A percentile compares a stretch with the other conserved stretches of the same genome.
These are phyloP conservation scores for Wickerhamomyces bisporus DNA, from an alignment of 805 yeast genomes.

Conservation along the genomic window DNA sequence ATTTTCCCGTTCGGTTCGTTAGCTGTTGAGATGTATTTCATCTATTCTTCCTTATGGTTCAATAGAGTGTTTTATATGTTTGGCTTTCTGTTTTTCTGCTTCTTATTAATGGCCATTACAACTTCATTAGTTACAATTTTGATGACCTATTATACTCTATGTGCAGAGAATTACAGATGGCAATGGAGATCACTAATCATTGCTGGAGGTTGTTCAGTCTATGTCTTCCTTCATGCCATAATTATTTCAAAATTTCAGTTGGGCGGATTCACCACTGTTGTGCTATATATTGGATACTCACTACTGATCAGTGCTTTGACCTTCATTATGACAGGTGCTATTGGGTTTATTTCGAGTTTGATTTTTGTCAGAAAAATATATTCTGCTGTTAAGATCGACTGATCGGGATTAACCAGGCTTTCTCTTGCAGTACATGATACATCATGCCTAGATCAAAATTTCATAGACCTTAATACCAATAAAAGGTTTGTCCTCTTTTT, in stretches of 20 bases:
- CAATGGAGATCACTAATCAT: conserved; percentile 89
- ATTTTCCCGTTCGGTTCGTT: conserved; percentile 93
- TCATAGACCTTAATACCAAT: no score
- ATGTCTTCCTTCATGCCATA: conserved; percentile 80
- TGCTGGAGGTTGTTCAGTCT: conserved; percentile 85
- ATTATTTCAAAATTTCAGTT: conserved; percentile 64
- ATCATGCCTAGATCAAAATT: no score
- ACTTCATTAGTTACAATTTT: conserved; percentile 76
- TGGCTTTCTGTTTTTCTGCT: conserved; percentile 90
- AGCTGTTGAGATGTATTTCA: conserved; percentile 91
- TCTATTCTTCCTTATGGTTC: conserved; percentile 88
- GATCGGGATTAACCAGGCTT: no score
- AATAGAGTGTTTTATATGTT: conserved; percentile 94
- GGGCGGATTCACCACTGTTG: conserved; percentile 70
- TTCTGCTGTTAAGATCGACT: conserved; percentile 79
- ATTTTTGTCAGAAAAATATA: conserved; percentile 75
- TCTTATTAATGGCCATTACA: conserved; percentile 74
- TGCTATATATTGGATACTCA: conserved; percentile 81
- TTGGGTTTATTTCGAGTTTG: conserved; percentile 76
- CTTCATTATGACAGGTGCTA: conserved; percentile 81
- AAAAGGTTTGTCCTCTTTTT: no score
- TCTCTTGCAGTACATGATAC: no score
- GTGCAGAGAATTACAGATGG: conserved; percentile 94
- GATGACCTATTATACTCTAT: conserved; percentile 76
- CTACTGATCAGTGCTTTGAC: conserved; percentile 60